Base-by-base conservation (phyloP, 2,329 filamentous ascomycete species). In the Catunica adiposa region DNA sequence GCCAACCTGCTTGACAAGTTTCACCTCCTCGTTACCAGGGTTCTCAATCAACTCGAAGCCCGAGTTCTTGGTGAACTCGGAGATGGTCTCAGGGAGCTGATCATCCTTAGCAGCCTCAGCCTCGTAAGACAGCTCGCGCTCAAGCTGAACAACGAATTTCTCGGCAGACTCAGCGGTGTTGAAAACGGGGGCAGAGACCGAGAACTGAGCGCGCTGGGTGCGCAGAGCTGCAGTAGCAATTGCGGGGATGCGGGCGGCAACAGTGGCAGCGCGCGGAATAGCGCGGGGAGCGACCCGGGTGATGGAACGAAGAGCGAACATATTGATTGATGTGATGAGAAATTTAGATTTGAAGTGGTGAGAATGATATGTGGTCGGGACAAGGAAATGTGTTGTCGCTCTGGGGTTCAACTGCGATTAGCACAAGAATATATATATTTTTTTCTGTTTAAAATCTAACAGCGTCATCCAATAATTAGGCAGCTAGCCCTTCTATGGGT, bases 41-140 rank as follows among this genome's bases (percentile, higher is more conserved):
- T 76, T 80, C 69, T 98, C 92, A 64, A 86, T 75, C 59, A 92
- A 77, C 76, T 90, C 76, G 70, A 89, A 98, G 42, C 83, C 78
- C 65, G 83, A 83, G 72, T 87, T 90, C 66, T 90, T 82, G 51
- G 96, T 71, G 70, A 94, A 96, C 68, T 92, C 86, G 71, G 88
- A 83, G 68, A 96, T 79, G 67, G 83, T 86, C 60, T 81, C 76
- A 42, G 88, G 84, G 61, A 85, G 71, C 61, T 85, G 78, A 64
- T 86, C 80, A 59, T 79, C 75, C 61, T 83, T 76, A 70, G 84
- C 83, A 70, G 89, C 82, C 65, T 89, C 83, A 64, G 81, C 79
- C 77, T 97, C 92, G 66, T 94, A 82, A 68, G 81, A 73, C 62
- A 94, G 75, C 73, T 95, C 89, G 66, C 80, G 83, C 61, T 86